Evolutionary conservation across 805 yeast species (phyloP).

Genomic region (Zygosaccharomyces pseudorouxii): DNA sequence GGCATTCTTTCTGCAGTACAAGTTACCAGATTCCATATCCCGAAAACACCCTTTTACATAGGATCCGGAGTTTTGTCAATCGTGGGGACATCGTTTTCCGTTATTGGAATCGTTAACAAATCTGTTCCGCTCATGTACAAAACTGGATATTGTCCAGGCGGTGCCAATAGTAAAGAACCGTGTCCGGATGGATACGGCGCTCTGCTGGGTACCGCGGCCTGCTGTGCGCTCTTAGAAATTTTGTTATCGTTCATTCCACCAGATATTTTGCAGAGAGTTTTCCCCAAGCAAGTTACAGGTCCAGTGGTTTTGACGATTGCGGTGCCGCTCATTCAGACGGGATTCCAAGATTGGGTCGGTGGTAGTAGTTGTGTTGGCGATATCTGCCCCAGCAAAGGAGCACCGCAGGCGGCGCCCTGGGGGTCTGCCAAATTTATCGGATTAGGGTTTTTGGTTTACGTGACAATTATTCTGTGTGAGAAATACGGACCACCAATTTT

Average conservation of each 20-base stretch:
- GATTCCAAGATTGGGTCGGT: slow-evolving; percentile 83
- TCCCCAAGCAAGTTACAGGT: slow-evolving; percentile 91
- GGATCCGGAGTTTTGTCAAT: slow-evolving; percentile 90
- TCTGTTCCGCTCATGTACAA: slow-evolving; percentile 79
- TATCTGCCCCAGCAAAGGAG: slow-evolving; percentile 46
- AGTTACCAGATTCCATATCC: slow-evolving; percentile 75
- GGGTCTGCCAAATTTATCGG: slow-evolving; percentile 87
- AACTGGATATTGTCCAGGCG: slow-evolving; percentile 61
- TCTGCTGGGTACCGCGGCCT: slow-evolving; percentile 74
- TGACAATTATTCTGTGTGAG: slow-evolving; percentile 70
- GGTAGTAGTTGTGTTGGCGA: slow-evolving; percentile 62
- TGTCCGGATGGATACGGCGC: slow-evolving; percentile 92
- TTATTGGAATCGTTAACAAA: slow-evolving; percentile 71
- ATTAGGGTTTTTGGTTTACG: slow-evolving; percentile 76
- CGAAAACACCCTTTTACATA: slow-evolving; percentile 64
- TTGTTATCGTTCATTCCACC: slow-evolving; percentile 75
- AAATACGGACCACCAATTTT: slow-evolving; percentile 90
- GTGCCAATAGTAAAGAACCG: slow-evolving; percentile 63
- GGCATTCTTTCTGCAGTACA: slow-evolving; percentile 70
- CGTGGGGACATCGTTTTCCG: slow-evolving; percentile 88
- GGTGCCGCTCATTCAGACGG: slow-evolving; percentile 58
- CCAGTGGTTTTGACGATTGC: slow-evolving; percentile 89
- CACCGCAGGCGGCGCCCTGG: slow-evolving; percentile 61
- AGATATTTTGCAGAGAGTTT: slow-evolving; percentile 57
- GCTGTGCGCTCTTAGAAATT: slow-evolving; percentile 73